phyloP scores from a whole-genome alignment of 371 early-diverging fungal species.

The Thermomucor indicae-seudaticae region DNA sequence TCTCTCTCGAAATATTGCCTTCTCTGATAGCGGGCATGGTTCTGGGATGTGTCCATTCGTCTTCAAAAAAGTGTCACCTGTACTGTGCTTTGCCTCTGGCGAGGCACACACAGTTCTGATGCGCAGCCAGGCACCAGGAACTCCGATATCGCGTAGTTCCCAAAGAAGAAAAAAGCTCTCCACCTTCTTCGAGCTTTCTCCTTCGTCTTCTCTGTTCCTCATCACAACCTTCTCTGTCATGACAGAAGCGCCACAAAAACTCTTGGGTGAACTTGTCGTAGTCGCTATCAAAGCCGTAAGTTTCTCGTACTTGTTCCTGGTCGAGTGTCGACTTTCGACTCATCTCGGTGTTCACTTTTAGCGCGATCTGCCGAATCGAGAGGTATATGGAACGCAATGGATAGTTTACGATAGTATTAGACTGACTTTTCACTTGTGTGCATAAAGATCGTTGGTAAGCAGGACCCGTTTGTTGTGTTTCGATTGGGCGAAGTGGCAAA shows the following conservation, averaged over 20 bases:
- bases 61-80: no score
- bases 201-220: not conserved
- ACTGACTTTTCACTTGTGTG: not conserved
- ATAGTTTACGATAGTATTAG: not conserved
- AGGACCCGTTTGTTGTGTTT: constrained; percentile 45
- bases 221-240: constrained; percentile 2
- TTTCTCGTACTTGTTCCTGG: not conserved
- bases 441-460: constrained; percentile 48
- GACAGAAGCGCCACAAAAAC: constrained; percentile 8
- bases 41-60: no score
- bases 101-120: no score
- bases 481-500: constrained; percentile 32
- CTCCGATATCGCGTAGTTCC: no score
- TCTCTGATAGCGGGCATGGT: no score
- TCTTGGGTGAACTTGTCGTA: constrained; percentile 41
- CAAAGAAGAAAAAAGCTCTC: no score
- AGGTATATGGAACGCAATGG: constrained; percentile 20
- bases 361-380: constrained; percentile 44
- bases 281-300: constrained; percentile 47
- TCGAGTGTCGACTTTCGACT: not conserved
- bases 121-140: no score
- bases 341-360: constrained; percentile 9
- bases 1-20: no score
- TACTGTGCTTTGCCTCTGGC: no score
- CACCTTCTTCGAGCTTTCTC: no score